Percentiles rank a stretch among this genome's conserved stretches.
phyloP scores from a whole-genome alignment of 192 early-diverging fungal genomes.

The Coemansia sp. region DNA sequence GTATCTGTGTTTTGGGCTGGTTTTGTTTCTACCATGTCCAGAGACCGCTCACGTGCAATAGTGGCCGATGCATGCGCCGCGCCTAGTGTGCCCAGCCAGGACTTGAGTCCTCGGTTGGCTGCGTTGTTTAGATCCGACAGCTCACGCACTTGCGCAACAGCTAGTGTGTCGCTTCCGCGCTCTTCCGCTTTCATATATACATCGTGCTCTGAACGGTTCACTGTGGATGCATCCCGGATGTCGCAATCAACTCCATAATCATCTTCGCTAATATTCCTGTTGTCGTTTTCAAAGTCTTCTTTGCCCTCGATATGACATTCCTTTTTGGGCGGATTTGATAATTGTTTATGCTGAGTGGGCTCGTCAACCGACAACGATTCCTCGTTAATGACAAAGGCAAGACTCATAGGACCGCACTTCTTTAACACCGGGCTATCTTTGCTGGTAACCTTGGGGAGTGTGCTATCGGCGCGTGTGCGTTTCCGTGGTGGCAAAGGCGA shows the following conservation, averaged over 20 bases:
- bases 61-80: constrained; percentile 19
- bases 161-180: background rate
- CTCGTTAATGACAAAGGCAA: constrained; percentile 44
- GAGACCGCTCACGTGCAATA: background rate
- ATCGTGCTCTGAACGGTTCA: background rate
- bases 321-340: background rate
- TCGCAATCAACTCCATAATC: background rate
- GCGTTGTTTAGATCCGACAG: constrained; percentile 26
- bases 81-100: constrained; percentile 33
- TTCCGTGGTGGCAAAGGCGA: constrained; percentile 19
- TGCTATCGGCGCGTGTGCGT: constrained; percentile 16
- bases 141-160: background rate
- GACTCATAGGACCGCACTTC: constrained; percentile 29
- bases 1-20: background rate
- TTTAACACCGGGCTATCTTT: background rate
- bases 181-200: background rate
- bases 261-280: background rate
- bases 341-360: background rate
- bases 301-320: background rate
- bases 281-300: background rate
- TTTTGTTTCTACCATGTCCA: background rate
- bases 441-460: background rate
- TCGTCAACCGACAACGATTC: constrained; percentile 8
- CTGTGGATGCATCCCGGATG: background rate
- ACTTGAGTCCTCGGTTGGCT: constrained; percentile 36